Evolutionary conservation across 768 basidiomycete species (phyloP), one percentile per base, ranked within the genome.

Genomic region (Scleroderma citrinum): DNA sequence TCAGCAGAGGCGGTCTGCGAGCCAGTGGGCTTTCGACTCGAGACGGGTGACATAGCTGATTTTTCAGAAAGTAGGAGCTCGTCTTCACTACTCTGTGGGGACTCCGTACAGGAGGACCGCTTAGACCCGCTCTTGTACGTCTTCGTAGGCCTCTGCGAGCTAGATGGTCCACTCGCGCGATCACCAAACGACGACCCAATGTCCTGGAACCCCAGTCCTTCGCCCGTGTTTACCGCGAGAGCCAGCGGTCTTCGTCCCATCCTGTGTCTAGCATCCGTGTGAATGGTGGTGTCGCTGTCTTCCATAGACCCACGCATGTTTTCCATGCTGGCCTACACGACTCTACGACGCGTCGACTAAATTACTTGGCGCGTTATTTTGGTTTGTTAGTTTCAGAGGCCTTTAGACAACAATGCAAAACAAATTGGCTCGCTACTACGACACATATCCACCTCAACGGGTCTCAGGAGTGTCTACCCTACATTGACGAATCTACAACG

Each of bases 11-110:
- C 38, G 7, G 7, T 1, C 0, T 3, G 1, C 0, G 29, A 13
- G 2, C 1, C 6, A 29, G 21, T 13, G 14, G 46, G 38, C 41
- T 53, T 58, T n/a, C 48, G 48, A 10, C 51, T 58, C 20, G 20
- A 23, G 17, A 44, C 50, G 50, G 50, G 56, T 24, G 47, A 35
- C 6, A 50, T 42, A 34, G 36, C 37, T 13, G 64, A 61, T 35
- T 24, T 47, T 44, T 66, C 61, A 2, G 64, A 57, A 3, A 66
- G 51, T 34, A 64, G 52, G 24, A 66, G 46, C 19, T 66, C 66
- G 36, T 66, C 65, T 1, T 64, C 60, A 30, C 66, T 68, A 30
- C 59, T 56, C 19, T 55, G n/a, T n/a, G n/a, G n/a, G n/a, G n/a
- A n/a, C n/a, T n/a, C n/a, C n/a, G n/a, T n/a, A n/a, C n/a, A n/a